Percentiles rank a stretch among this genome's conserved stretches.
Conservation (phyloP, 1,284 basidiomycete genomes). For the Thecaphora frezii region DNA sequence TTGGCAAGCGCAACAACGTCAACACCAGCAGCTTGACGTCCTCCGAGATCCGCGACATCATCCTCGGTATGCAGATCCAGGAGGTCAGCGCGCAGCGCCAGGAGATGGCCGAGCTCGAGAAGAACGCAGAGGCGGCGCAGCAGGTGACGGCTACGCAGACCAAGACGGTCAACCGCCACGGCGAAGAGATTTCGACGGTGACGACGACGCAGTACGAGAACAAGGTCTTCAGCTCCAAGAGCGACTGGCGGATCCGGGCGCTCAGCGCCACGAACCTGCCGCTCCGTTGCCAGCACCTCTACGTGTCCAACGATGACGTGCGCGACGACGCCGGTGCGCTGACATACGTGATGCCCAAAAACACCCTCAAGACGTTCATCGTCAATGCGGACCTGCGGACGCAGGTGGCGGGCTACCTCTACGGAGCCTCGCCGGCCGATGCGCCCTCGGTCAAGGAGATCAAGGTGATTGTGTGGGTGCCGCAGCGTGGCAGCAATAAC, state of each 20-base stretch:
- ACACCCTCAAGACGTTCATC: constrained; percentile 92
- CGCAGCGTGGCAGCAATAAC: constrained; percentile 93
- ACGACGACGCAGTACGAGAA: constrained; percentile 99
- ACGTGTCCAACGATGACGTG: constrained; percentile 98
- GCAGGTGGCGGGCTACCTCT: constrained; percentile 91
- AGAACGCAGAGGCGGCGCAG: constrained; percentile 82
- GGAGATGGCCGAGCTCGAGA: constrained; percentile 99
- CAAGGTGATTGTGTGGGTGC: constrained; percentile 92
- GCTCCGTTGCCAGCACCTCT: constrained; percentile 94
- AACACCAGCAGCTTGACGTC: constrained; percentile 96
- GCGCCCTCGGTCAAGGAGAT: constrained; percentile 99
- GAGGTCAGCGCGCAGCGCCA: constrained; percentile 82
- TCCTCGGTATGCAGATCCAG: constrained; percentile 78
- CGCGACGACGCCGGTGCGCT: constrained; percentile 91
- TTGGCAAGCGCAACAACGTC: constrained; percentile 97
- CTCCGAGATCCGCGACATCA: constrained; percentile 73
- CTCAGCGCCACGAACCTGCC: constrained; percentile 94
- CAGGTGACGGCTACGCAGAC: constrained; percentile 97
- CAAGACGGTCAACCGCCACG: constrained; percentile 94
- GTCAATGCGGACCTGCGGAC: constrained; percentile 90
- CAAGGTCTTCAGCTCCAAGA: constrained; percentile 95
- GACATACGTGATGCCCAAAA: constrained; percentile 97
- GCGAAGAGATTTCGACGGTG: constrained; percentile 92
- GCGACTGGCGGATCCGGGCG: constrained; percentile 96
- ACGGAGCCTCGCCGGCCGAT: constrained; percentile 88